A percentile compares a stretch with the other conserved stretches of the same genome.
Conservation (phyloP, 2,329 filamentous ascomycete species). For the Fusarium sacchari region DNA sequence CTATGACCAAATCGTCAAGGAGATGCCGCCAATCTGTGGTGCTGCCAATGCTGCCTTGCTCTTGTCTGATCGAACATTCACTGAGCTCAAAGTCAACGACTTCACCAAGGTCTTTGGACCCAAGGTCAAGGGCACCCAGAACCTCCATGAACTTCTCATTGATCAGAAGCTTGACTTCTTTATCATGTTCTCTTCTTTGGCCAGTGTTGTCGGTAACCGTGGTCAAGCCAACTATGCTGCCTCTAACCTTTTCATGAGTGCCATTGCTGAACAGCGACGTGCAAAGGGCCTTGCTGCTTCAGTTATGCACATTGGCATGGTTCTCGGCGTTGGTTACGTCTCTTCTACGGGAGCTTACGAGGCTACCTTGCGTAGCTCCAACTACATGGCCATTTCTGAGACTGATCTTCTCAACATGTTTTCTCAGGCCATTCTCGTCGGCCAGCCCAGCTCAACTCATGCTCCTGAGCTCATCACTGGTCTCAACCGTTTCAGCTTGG, state of each 20-base stretch:
- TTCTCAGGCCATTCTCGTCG: not conserved
- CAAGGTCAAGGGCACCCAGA: not conserved
- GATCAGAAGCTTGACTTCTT: conserved; percentile 11
- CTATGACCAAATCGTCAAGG: conserved; percentile 20
- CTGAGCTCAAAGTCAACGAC: not conserved
- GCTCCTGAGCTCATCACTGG: not conserved
- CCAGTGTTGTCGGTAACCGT: conserved; percentile 2
- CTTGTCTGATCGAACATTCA: not conserved
- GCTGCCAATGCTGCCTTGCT: conserved; percentile 12
- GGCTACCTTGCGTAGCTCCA: not conserved
- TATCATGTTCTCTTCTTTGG: conserved; percentile 10
- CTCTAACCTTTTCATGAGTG: conserved; percentile 7
- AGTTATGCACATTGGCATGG: conserved; percentile 50
- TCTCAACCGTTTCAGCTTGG: not conserved
- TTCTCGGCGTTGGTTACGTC: conserved; percentile 57
- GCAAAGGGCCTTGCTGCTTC: conserved; percentile 43
- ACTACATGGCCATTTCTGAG: conserved; percentile 42
- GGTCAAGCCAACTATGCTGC: conserved; percentile 13
- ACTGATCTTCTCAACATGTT: conserved; percentile 42
- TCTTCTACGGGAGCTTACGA: not conserved
- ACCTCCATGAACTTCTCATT: conserved; percentile 2
- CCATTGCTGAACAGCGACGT: conserved; percentile 2
- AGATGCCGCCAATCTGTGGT: conserved; percentile 7
- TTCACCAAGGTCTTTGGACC: conserved; percentile 5
- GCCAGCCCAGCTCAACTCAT: not conserved